A percentile compares a stretch with the other conserved stretches of the same genome.
Conservation (phyloP, 139 green algal genomes). For the Chloropicon primus region DNA sequence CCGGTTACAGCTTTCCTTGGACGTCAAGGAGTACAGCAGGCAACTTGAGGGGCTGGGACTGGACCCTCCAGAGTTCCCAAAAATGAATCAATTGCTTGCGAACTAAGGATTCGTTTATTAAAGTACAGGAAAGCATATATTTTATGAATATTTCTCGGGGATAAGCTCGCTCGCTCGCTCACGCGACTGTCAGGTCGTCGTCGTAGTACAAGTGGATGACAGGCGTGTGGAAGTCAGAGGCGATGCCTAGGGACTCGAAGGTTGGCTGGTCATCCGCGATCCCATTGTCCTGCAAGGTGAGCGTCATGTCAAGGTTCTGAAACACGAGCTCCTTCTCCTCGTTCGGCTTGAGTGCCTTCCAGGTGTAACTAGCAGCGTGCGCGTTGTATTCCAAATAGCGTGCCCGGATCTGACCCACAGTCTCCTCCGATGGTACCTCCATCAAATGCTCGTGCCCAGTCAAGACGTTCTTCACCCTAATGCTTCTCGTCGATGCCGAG, state of each 20-base stretch:
- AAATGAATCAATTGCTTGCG: too few species aligned
- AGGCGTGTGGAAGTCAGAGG: slow-evolving; percentile 39
- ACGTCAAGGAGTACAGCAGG: slow-evolving; percentile 49
- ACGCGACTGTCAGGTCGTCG: slow-evolving; percentile 40
- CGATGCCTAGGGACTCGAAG: slow-evolving; percentile 40
- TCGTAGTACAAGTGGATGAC: slow-evolving; percentile 66
- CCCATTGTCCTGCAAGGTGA: slow-evolving; percentile 45
- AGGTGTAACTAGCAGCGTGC: slow-evolving; percentile 59
- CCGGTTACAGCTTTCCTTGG: slow-evolving; percentile 55
- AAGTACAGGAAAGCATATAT: too few species aligned
- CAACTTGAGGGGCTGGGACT: slow-evolving; percentile 32
- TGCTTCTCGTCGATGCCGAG: slow-evolving; percentile 23
- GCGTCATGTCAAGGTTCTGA: slow-evolving; percentile 40
- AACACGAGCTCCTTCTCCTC: slow-evolving; percentile 5
- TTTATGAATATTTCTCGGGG: not conserved
- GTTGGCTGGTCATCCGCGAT: slow-evolving; percentile 33
- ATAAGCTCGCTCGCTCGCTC: too few species aligned
- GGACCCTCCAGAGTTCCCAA: slow-evolving; percentile 3
- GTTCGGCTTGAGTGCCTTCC: slow-evolving; percentile 39
- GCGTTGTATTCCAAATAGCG: slow-evolving; percentile 55
- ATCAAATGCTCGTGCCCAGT: slow-evolving; percentile 57
- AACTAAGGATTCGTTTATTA: too few species aligned
- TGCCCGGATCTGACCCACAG: slow-evolving; percentile 48
- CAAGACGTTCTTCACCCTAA: slow-evolving; percentile 73
- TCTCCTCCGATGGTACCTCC: slow-evolving; percentile 54